Evolutionary conservation across 1,284 basidiomycete genomes (phyloP).

Genomic region (Phellopilus nigrolimitatus): DNA sequence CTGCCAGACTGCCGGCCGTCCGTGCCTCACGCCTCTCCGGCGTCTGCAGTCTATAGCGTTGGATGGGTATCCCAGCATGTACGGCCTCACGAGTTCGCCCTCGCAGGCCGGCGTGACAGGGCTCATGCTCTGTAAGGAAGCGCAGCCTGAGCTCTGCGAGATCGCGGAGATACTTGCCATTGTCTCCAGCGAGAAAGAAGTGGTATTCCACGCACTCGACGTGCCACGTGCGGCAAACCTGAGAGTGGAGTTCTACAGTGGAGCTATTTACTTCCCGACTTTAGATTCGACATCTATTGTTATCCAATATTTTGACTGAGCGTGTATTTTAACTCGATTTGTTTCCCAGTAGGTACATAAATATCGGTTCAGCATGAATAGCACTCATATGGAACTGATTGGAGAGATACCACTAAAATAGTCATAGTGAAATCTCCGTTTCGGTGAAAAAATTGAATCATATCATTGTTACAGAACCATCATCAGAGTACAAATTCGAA

Average conservation of each 20-base stretch:
- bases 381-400: too few species aligned
- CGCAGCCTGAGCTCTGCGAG: background rate
- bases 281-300: slow-evolving; percentile 1
- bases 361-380: too few species aligned
- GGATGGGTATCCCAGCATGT: slow-evolving; percentile 3
- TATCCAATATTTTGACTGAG: slow-evolving; percentile 13
- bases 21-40: background rate
- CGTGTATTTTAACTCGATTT: too few species aligned
- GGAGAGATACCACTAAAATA: too few species aligned
- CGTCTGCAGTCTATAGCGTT: background rate
- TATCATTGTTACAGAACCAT: too few species aligned
- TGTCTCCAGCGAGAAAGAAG: background rate
- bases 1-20: too few species aligned
- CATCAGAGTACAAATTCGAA: too few species aligned
- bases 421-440: too few species aligned
- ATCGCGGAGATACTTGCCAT: slow-evolving; percentile 3
- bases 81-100: slow-evolving; percentile 9
- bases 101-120: slow-evolving; percentile 8
- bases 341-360: too few species aligned
- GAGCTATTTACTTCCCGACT: slow-evolving; percentile 15
- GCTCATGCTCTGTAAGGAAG: slow-evolving; percentile 10
- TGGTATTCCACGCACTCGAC: background rate
- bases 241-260: slow-evolving; percentile 16
- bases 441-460: too few species aligned
- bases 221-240: slow-evolving; percentile 8